These are phyloP conservation scores for Arabidopsis thaliana DNA, from an alignment of 345 rosid genomes.

Conservation along the genomic window TAIR10.1 NC_003075.7:9765501-9766000, in stretches of 20 bases:
- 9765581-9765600: not conserved
- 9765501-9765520: not conserved
- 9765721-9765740: constrained; percentile 29
- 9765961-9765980: not conserved
- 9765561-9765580: not conserved
- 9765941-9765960: not conserved
- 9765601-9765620: not conserved
- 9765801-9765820: constrained; percentile 8
- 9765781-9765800: not conserved
- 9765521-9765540: no score
- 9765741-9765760: constrained; percentile 13
- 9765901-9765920: not conserved
- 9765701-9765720: not conserved
- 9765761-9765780: not conserved
- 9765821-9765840: not conserved
- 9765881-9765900: constrained; percentile 23
- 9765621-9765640: no score
- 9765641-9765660: not conserved
- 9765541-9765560: no score
- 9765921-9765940: not conserved
- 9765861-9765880: not conserved
- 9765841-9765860: not conserved
- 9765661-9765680: not conserved
- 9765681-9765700: not conserved
- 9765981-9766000: not conserved